Evolutionary conservation across 2,329 filamentous ascomycete genomes (phyloP), one percentile per base, ranked within the genome.

Genomic region (Talaromyces islandicus): DNA sequence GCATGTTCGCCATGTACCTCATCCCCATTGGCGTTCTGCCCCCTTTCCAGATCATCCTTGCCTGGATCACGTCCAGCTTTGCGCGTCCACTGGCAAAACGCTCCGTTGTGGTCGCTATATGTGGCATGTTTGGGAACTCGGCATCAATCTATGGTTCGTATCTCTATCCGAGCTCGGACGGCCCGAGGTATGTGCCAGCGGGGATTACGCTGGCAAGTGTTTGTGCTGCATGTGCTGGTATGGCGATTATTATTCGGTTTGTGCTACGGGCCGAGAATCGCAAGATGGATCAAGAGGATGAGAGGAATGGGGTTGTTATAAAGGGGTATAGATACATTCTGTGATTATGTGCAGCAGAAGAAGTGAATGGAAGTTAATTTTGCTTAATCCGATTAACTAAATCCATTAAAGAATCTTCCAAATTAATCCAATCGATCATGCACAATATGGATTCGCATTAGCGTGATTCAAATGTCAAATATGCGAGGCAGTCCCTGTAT

Each of bases 291-390:
- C 7, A 48, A 24, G n/a, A 48, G n/a, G 21, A 24, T 21, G 43
- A 48, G 43, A 48, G 43, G 43, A 24, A 48, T 10, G 21, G 43
- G 11, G 21, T 48, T 21, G 21, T 24, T 48, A 19, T 24, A 19
- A 48, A 24, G 43, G n/a, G n/a, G 4, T 35, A 17, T 17, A 48
- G 43, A 24, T 48, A 67, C 75, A 2, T 73, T 48, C 43, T 48
- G 9, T 48, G n/a, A 48, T 24, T 24, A 7, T 17, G 14, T 35
- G 12, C 6, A 35, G 17, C 17, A 19, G 25, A 27, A 27, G 25
- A 27, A 27, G 6, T 27, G 24, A 48, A 7, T 21, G 1, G n/a
- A 21, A 24, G n/a, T 48, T 21, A 48, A 35, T 17, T 17, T 35
- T 35, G 32, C 6, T 5, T 6, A 21, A 48, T 48, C 43, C 24